Evolutionary conservation across 768 basidiomycete genomes (phyloP).

Genomic region (Cystofilobasidium ferigula): DNA sequence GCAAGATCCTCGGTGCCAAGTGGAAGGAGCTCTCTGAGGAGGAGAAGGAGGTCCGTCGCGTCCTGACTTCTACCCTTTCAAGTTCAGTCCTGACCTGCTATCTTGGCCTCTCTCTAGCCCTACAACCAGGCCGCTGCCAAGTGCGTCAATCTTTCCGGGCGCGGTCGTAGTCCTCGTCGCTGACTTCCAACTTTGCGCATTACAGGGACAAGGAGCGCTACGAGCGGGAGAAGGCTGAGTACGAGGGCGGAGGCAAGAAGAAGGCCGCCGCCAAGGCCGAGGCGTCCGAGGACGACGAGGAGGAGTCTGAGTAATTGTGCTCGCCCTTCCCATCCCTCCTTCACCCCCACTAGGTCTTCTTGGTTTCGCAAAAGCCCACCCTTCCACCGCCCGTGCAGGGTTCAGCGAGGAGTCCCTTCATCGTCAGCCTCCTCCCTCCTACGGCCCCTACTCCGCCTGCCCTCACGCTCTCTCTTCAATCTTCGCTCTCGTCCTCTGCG

Average conservation of each 20-base stretch:
- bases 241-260: not conserved
- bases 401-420: too few species aligned
- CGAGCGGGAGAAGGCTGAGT: constrained; percentile 2
- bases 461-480: too few species aligned
- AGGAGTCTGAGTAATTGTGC: not conserved
- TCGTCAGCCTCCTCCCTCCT: too few species aligned
- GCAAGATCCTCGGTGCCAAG: constrained; percentile 86
- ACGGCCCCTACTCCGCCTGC: too few species aligned
- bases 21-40: constrained; percentile 90
- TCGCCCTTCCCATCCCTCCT: not conserved
- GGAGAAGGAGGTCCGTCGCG: constrained; percentile 50
- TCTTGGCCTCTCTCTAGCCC: not conserved
- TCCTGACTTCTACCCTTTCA: not conserved
- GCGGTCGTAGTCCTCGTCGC: not conserved
- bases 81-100: too few species aligned
- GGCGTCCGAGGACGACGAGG: not conserved
- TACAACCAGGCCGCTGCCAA: constrained; percentile 5
- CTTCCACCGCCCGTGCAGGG: too few species aligned
- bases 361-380: not conserved
- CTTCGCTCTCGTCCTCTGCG: too few species aligned
- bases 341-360: not conserved
- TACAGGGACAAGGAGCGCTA: constrained; percentile 6
- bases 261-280: not conserved
- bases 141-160: not conserved
- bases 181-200: not conserved